These are phyloP conservation scores for Lecanosticta acicola DNA, from an alignment of 2,329 filamentous ascomycete genomes.

Conservation along the genomic window DNA sequence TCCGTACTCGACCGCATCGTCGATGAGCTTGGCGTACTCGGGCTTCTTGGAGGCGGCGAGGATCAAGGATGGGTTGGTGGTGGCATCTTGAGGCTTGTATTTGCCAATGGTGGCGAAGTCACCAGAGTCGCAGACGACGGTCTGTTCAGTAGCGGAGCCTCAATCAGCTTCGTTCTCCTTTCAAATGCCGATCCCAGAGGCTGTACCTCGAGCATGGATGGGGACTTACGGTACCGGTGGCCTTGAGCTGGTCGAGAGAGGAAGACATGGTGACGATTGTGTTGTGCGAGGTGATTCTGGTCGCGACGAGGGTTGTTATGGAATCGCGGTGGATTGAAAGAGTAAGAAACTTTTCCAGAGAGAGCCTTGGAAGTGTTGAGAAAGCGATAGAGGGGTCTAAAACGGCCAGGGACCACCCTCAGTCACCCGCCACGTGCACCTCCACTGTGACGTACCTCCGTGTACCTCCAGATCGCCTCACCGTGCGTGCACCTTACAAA, in stretches of 20 bases:
- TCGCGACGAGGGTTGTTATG: not conserved
- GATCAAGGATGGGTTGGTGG: slow-evolving; percentile 98
- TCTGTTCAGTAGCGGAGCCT: slow-evolving; percentile 46
- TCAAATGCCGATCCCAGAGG: slow-evolving; percentile 15
- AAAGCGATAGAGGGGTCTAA: no score
- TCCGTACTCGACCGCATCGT: slow-evolving; percentile 61
- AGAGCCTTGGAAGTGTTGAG: not conserved
- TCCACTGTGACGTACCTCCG: no score
- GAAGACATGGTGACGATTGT: slow-evolving; percentile 58
- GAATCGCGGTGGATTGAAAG: not conserved
- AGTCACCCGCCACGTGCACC: no score
- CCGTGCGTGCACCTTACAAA: no score
- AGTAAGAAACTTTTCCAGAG: not conserved
- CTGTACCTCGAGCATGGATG: not conserved
- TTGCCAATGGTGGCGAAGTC: slow-evolving; percentile 82
- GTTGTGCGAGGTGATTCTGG: not conserved
- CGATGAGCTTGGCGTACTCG: slow-evolving; percentile 26
- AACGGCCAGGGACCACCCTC: no score
- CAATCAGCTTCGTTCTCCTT: slow-evolving; percentile 15
- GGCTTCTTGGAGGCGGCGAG: slow-evolving; percentile 81
- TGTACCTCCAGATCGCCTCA: no score
- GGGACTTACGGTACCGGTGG: slow-evolving; percentile 84
- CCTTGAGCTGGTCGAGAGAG: slow-evolving; percentile 95
- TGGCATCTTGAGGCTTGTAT: slow-evolving; percentile 99
- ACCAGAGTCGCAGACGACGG: slow-evolving; percentile 96